Evolutionary conservation across 2,329 filamentous ascomycete species (phyloP), one percentile per base, ranked within the genome.

Genomic region (Neonectria neomacrospora): DNA sequence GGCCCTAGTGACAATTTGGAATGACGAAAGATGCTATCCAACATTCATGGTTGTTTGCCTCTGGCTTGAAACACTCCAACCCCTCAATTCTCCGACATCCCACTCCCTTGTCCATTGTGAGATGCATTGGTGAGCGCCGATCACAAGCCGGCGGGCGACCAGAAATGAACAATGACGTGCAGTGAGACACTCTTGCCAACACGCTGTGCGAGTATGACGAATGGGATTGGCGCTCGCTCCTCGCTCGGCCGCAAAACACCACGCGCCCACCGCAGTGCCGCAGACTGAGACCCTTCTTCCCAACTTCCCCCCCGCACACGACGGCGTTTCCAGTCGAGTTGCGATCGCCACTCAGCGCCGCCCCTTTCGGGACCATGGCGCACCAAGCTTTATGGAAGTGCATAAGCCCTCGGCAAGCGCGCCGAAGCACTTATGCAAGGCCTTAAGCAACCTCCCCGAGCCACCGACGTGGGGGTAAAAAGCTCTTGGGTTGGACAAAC

Each of bases 81-180:
- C 11, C 23, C n/a, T 23, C 23, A 28, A 2, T 8, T 47, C 23
- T 18, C 23, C 26, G 18, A 44, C 22, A 45, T 48, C 26, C 28
- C 23, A 28, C 45, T 18, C 20, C 42, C 42, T 23, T 10, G 4
- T 22, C 42, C 18, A n/a, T 18, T 18, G 26, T 48, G 26, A 30
- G 16, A 30, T 26, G 18, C 45, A 30, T 48, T 30, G n/a, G 23
- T 28, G 16, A 50, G 7, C 18, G 28, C n/a, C 47, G 47, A 50
- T 50, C 16, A 32, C 30, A 30, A 5, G n/a, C 18, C n/a, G 10
- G n/a, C n/a, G 4, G n/a, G 2, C 18, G n/a, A 20, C 45, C 18
- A 50, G n/a, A 30, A 48, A 50, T 20, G 47, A 50, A 50, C 28
- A 50, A 50, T 50, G 47, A 10, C 28, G 10, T 32, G 28, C 10